Conservation (phyloP, 2,329 filamentous ascomycete species). For the Ascosphaera apis region DNA sequence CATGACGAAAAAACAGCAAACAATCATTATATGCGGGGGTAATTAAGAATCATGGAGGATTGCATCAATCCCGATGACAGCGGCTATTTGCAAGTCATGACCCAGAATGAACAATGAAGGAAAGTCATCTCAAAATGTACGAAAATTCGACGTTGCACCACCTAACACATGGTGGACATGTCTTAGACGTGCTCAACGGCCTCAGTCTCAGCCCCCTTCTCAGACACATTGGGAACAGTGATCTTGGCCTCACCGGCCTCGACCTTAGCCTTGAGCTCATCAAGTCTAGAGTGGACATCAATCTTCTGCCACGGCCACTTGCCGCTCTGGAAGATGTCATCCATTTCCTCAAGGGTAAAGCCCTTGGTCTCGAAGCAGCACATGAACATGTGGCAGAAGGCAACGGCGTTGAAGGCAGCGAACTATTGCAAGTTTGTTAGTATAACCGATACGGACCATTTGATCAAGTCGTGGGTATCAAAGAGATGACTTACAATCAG, state of each 20-base stretch:
- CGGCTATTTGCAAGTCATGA: too few relatives aligned
- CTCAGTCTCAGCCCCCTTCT: not conserved
- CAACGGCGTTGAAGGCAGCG: constrained; percentile 44
- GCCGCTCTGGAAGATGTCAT: constrained; percentile 35
- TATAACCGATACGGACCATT: too few relatives aligned
- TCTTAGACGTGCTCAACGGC: not conserved
- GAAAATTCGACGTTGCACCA: too few relatives aligned
- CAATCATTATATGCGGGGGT: too few relatives aligned
- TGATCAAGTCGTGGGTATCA: too few relatives aligned
- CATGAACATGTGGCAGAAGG: constrained; percentile 46
- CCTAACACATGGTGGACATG: too few relatives aligned
- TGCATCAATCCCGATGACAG: too few relatives aligned
- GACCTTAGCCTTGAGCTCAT: not conserved
- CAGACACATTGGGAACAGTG: not conserved
- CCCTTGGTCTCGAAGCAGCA: constrained; percentile 46
- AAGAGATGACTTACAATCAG: constrained; percentile 28
- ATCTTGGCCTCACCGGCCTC: not conserved
- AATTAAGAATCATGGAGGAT: too few relatives aligned
- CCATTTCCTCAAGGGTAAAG: constrained; percentile 55
- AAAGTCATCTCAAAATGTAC: too few relatives aligned
- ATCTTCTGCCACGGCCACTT: not conserved
- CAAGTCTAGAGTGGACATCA: not conserved
- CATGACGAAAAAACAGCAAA: too few relatives aligned
- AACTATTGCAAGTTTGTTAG: constrained; percentile 29
- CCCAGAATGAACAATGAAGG: too few relatives aligned